Conservation (phyloP, 2,329 filamentous ascomycete genomes). For the Hypomyces perniciosus region DNA sequence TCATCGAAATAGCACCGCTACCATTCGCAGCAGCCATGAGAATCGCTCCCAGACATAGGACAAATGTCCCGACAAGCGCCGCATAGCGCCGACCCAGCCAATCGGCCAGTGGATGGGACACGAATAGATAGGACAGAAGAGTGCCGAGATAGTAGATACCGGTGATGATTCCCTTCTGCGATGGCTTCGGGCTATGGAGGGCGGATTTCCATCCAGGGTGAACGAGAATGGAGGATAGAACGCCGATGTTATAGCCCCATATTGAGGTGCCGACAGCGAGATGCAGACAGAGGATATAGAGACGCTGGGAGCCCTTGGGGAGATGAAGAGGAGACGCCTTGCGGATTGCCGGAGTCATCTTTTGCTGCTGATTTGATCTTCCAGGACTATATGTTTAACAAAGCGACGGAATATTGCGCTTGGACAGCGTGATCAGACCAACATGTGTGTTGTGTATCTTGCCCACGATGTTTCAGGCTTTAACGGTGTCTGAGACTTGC, state of each 20-base stretch:
- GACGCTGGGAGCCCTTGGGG: conserved; percentile 24
- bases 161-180: conserved; percentile 46
- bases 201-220: conserved; percentile 47
- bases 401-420: no score
- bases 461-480: no score
- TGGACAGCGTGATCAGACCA: no score
- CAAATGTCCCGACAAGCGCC: conserved; percentile 40
- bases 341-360: neutral
- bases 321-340: neutral
- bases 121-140: conserved; percentile 47
- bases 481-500: no score
- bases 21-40: conserved; percentile 41
- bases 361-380: neutral
- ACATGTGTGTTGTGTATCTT: no score
- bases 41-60: conserved; percentile 43
- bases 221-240: conserved; percentile 50
- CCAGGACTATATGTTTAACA: no score
- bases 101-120: conserved; percentile 48
- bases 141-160: conserved; percentile 54
- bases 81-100: conserved; percentile 45
- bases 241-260: conserved; percentile 55
- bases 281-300: conserved; percentile 44
- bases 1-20: conserved; percentile 36
- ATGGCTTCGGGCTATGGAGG: conserved; percentile 38
- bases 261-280: conserved; percentile 51